Evolutionary conservation across 2,329 filamentous ascomycete genomes (phyloP), one percentile per base, ranked within the genome.

Genomic region (Aspergillus sp.): DNA sequence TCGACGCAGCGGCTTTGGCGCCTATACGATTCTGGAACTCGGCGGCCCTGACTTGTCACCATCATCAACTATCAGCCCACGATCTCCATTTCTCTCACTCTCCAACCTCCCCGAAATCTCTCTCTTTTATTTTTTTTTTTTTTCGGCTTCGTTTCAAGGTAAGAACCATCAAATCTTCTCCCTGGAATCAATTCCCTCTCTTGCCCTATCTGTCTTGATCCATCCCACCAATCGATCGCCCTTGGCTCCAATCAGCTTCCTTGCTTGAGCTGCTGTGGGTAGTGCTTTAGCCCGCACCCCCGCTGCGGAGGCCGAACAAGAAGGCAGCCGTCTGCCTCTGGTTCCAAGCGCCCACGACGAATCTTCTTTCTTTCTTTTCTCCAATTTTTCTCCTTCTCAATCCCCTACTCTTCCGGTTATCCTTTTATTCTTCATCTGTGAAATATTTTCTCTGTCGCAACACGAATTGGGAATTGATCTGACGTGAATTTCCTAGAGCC

Each of bases 231-330:
- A 13, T 11, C 26, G 35, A 37, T 37, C 35, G 35, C 27, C 26
- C 13, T 11, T 19, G 35, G 35, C 19, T 19, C 19, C 19, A 19
- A 19, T 19, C 19, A 19, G 19, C 2, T 19, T 19, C 19, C 19
- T 19, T 19, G 19, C 19, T 19, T 19, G 19, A 37, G 35, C 26
- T 37, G 35, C 35, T 37, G 35, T 37, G 27, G 27, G 35, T 37
- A 37, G 27, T 27, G 19, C 26, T 11, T 37, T 11, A 37, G 13
- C 13, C 29, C 30, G 37, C 34, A 36, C 42, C 45, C 45, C 47
- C 45, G 45, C 47, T 50, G 43, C 48, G 44, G 42, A 52, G 45
- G 34, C 43, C 45, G 46, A 48, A 19, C 19, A 19, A 37, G 43
- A 32, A n/a, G n/a, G 29, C 37, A 42, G 38, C 34, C 46, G 45